phyloP scores from a whole-genome alignment of 441 rosid genomes.

The Erodium trifolium region DNA sequence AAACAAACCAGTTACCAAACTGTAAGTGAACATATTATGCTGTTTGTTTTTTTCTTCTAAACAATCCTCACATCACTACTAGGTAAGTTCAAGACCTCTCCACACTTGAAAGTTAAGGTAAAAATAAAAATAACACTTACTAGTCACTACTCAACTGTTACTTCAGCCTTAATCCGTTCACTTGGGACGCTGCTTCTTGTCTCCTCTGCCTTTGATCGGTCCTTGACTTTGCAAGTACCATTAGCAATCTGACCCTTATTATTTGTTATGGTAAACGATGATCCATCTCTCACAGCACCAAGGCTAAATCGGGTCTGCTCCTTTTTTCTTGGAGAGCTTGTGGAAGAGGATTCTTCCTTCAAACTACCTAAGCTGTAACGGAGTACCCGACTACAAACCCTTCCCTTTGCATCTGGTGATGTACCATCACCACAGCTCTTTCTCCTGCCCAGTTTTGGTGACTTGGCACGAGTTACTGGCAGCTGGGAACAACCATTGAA shows the following conservation, averaged over 20 bases:
- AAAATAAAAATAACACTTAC: not conserved
- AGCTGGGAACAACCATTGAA: constrained; percentile 32
- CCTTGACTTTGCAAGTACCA: constrained; percentile 32
- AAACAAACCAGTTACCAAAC: constrained; percentile 18
- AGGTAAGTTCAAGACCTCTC: constrained; percentile 19
- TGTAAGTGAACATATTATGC: constrained; percentile 20
- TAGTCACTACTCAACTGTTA: constrained; percentile 24
- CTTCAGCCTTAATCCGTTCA: constrained; percentile 24
- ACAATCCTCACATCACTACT: constrained; percentile 17
- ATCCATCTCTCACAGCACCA: not conserved
- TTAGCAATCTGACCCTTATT: constrained; percentile 28
- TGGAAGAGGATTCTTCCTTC: constrained; percentile 28
- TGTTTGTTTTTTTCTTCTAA: constrained; percentile 15
- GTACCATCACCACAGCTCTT: constrained; percentile 65
- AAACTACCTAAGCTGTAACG: constrained; percentile 54
- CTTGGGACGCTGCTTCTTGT: constrained; percentile 29
- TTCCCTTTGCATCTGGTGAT: constrained; percentile 40
- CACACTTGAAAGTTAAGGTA: constrained; percentile 18
- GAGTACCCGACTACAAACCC: constrained; percentile 36
- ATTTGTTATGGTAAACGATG: not conserved
- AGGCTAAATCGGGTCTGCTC: constrained; percentile 16
- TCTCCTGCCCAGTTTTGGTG: constrained; percentile 75
- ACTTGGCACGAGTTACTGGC: constrained; percentile 77
- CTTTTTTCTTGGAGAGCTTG: constrained; percentile 31
- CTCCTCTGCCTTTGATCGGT: constrained; percentile 29